phyloP scores from a whole-genome alignment of 176 grass and related monocot species.

The Bothriochloa decipiens region DNA sequence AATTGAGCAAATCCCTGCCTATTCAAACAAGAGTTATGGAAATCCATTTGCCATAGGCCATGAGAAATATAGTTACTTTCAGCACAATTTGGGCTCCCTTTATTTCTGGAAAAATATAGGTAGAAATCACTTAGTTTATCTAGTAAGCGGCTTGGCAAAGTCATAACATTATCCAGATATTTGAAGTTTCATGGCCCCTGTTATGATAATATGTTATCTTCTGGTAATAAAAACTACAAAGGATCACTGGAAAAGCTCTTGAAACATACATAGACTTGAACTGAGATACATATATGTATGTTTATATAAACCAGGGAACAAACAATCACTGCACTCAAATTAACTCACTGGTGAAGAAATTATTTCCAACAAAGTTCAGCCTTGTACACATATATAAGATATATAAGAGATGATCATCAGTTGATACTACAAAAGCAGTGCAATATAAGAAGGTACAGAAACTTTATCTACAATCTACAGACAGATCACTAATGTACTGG shows the following conservation, averaged over 20 bases:
- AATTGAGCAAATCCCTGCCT: background rate
- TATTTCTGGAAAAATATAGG: background rate
- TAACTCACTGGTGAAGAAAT: background rate
- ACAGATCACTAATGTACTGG: background rate
- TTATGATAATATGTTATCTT: background rate
- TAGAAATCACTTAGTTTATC: background rate
- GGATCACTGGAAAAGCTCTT: background rate
- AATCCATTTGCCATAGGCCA: conserved; percentile 9
- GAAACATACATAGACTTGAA: conserved; percentile 2
- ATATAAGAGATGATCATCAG: background rate
- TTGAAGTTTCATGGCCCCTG: background rate
- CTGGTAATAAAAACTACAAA: background rate
- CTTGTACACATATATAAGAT: background rate
- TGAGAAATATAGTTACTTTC: background rate
- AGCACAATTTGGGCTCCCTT: background rate
- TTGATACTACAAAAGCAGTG: background rate
- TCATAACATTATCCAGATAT: background rate
- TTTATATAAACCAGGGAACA: background rate
- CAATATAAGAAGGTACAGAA: background rate
- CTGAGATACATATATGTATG: background rate
- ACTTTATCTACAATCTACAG: conserved; percentile 7
- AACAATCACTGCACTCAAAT: background rate
- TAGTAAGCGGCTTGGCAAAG: background rate
- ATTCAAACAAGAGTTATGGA: background rate
- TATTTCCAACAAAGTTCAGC: background rate